Percentiles rank a stretch among this genome's conserved stretches.
These are phyloP conservation scores for Aspergillus nanangensis DNA, from an alignment of 495 filamentous ascomycete genomes.

Conservation along the genomic window DNA sequence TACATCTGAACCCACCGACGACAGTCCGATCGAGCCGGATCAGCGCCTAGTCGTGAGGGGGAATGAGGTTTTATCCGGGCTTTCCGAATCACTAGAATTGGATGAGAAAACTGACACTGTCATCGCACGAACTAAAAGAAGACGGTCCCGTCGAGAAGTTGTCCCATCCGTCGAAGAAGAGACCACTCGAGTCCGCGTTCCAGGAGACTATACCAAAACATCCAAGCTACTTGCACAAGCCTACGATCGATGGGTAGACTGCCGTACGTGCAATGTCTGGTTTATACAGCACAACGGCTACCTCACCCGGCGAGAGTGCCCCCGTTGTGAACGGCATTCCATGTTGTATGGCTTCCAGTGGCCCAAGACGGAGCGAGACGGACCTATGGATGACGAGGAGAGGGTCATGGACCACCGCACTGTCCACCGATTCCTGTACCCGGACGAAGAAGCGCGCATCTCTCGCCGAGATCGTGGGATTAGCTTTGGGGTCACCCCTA, in stretches of 20 bases:
- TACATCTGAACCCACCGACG: slow-evolving; percentile 2
- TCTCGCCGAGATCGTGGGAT: slow-evolving; percentile 42
- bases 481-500: slow-evolving; percentile 34
- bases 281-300: slow-evolving; percentile 90
- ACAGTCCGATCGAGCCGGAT: too few species aligned
- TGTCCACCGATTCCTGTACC: slow-evolving; percentile 64
- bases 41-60: slow-evolving; percentile 5
- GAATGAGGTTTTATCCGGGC: slow-evolving; percentile 11
- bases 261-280: slow-evolving; percentile 69
- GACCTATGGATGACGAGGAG: slow-evolving; percentile 69
- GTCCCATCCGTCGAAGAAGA: slow-evolving; percentile 42
- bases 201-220: slow-evolving; percentile 77
- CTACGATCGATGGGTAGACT: slow-evolving; percentile 79
- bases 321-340: slow-evolving; percentile 89
- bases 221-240: slow-evolving; percentile 64
- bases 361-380: slow-evolving; percentile 86
- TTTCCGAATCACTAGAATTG: slow-evolving; percentile 19
- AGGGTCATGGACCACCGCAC: slow-evolving; percentile 68
- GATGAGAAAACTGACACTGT: slow-evolving; percentile 19
- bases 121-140: slow-evolving; percentile 15
- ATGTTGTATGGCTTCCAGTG: slow-evolving; percentile 93
- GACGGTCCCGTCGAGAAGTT: slow-evolving; percentile 21
- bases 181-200: slow-evolving; percentile 44
- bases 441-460: slow-evolving; percentile 59
- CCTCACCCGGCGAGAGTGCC: slow-evolving; percentile 76